Evolutionary conservation across 163 green algal genomes (phyloP).

Genomic region (Scenedesmus sp.): DNA sequence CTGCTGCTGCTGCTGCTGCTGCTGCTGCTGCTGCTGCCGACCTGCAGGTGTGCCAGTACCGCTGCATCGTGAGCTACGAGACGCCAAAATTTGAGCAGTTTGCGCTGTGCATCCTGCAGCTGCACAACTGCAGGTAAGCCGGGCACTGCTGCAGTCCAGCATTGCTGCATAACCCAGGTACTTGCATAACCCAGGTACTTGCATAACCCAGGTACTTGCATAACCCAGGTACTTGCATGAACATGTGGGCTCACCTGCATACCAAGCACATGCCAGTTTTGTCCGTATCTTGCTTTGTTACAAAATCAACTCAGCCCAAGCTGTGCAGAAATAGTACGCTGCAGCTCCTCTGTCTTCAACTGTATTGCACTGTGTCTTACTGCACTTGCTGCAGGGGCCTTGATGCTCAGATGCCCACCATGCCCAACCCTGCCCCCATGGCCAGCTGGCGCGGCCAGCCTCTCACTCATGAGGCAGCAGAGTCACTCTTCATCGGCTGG

Average conservation of each 20-base stretch:
- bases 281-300: no score
- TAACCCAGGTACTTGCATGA: no score
- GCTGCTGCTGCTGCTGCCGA: background rate
- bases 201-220: no score
- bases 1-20: background rate
- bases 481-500: constrained; percentile 85
- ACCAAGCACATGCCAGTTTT: no score
- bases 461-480: constrained; percentile 83
- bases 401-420: constrained; percentile 66
- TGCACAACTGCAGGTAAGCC: constrained; percentile 89
- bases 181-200: no score
- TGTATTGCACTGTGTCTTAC: background rate
- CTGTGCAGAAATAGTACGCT: no score
- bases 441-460: constrained; percentile 76
- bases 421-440: constrained; percentile 84
- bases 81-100: constrained; percentile 86
- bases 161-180: no score
- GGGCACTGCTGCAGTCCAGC: no score
- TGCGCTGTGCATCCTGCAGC: constrained; percentile 94
- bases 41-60: constrained; percentile 90
- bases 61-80: constrained; percentile 95
- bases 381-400: constrained; percentile 45
- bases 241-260: no score
- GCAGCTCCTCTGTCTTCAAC: no score
- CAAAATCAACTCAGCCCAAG: no score